phyloP scores from a whole-genome alignment of 805 yeast species.

The Sugiyamaella americana region DNA sequence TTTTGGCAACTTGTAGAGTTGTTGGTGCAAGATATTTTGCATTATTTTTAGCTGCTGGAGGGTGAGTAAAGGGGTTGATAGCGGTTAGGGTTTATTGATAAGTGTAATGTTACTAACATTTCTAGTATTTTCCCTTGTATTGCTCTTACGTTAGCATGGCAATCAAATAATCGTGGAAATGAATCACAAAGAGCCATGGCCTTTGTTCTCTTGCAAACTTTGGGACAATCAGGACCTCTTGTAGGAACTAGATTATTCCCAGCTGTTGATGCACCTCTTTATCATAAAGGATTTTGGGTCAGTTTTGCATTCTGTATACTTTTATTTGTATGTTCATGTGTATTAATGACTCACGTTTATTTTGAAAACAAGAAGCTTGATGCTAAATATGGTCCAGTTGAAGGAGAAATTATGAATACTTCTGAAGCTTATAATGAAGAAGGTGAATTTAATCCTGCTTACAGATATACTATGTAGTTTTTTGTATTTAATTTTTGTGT shows the following conservation, averaged over 20 bases:
- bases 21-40: conserved; percentile 28
- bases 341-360: conserved; percentile 11
- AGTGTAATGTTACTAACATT: no score
- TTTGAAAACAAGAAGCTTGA: conserved; percentile 19
- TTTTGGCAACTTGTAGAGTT: conserved; percentile 22
- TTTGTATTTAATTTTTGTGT: no score
- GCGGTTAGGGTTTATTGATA: no score
- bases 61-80: no score
- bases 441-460: conserved; percentile 14
- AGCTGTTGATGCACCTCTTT: conserved; percentile 20
- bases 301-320: conserved; percentile 18
- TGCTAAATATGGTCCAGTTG: conserved; percentile 18
- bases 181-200: conserved; percentile 29
- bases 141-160: conserved; percentile 25
- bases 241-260: conserved; percentile 30
- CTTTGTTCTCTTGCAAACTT: conserved; percentile 25
- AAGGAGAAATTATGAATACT: conserved; percentile 1
- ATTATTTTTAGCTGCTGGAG: conserved; percentile 24
- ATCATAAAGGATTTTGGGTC: conserved; percentile 24
- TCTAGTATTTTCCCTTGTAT: conserved; percentile 27
- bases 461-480: conserved; percentile 12
- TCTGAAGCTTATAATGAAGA: conserved; percentile 9
- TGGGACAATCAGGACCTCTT: conserved; percentile 32
- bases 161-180: conserved; percentile 27
- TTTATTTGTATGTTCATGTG: conserved; percentile 15